Evolutionary conservation across 1,139 yeast species (phyloP).

Genomic region (Yamadazyma trypodendri): DNA sequence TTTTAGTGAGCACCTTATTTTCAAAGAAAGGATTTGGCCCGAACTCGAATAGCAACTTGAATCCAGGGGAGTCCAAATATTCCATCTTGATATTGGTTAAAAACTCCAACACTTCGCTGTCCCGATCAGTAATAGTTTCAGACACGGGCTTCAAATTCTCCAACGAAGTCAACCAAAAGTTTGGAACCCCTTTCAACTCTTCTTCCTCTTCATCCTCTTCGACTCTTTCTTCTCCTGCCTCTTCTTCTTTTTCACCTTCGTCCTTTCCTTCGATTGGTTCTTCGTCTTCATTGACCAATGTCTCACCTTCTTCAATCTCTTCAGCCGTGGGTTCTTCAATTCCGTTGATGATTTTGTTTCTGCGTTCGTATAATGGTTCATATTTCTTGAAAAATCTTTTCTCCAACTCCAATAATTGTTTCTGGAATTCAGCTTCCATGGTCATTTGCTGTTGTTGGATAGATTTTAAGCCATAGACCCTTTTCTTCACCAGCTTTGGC

Average conservation of each 20-base stretch:
- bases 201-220: conserved; percentile 42
- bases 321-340: conserved; percentile 71
- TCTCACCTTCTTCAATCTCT: conserved; percentile 77
- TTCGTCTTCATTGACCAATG: conserved; percentile 54
- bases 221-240: conserved; percentile 45
- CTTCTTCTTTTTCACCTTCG: conserved; percentile 35
- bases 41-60: conserved; percentile 81
- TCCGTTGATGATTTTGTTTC: conserved; percentile 74
- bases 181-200: conserved; percentile 73
- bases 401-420: conserved; percentile 83
- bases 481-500: conserved; percentile 71
- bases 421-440: conserved; percentile 88
- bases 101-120: conserved; percentile 73
- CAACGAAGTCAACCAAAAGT: conserved; percentile 95
- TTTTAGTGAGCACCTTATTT: conserved; percentile 71
- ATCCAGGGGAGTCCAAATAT: conserved; percentile 87
- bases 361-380: conserved; percentile 72
- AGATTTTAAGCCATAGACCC: conserved; percentile 83
- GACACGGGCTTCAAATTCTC: conserved; percentile 81
- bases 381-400: conserved; percentile 73
- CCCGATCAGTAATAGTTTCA: conserved; percentile 88
- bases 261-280: conserved; percentile 31
- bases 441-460: conserved; percentile 78
- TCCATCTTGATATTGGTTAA: conserved; percentile 75
- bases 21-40: conserved; percentile 73